These are phyloP conservation scores for Boletellus ananas DNA, from an alignment of 768 basidiomycete genomes.

Conservation along the genomic window DNA sequence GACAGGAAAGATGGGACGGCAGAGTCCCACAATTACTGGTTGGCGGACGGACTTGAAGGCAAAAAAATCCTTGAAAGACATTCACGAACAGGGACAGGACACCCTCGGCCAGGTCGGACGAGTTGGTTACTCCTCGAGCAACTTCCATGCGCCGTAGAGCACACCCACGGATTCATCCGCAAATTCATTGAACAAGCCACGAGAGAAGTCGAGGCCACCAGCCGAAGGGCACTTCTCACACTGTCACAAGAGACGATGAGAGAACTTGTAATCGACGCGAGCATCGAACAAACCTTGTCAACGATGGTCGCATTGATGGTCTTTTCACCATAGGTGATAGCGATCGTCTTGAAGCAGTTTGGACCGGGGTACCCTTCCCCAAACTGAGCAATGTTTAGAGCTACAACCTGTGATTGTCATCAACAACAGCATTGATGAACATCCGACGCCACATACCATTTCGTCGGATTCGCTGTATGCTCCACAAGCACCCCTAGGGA, in stretches of 20 bases:
- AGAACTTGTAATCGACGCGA: background rate
- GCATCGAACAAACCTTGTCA: constrained; percentile 48
- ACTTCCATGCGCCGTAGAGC: constrained; percentile 58
- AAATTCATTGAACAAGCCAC: constrained; percentile 62
- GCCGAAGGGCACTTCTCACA: constrained; percentile 65
- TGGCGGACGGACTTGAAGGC: background rate
- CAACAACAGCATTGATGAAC: background rate
- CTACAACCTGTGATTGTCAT: constrained; percentile 21
- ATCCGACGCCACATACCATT: constrained; percentile 3
- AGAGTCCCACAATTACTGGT: too few species aligned
- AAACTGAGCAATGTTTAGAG: constrained; percentile 40
- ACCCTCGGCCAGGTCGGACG: background rate
- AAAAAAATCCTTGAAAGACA: background rate
- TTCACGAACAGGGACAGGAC: background rate
- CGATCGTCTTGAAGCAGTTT: constrained; percentile 61
- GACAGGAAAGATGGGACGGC: background rate
- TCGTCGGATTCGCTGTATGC: constrained; percentile 34
- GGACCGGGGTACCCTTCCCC: constrained; percentile 58
- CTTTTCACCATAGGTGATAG: constrained; percentile 55
- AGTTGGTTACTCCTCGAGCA: constrained; percentile 33
- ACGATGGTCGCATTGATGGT: constrained; percentile 49
- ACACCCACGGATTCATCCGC: constrained; percentile 46
- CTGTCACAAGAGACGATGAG: constrained; percentile 27
- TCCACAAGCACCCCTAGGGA: constrained; percentile 54
- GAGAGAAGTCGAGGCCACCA: constrained; percentile 64